Evolutionary conservation across 352 stramenopile species (phyloP).

Genomic region (Blastocystis sp.): DNA sequence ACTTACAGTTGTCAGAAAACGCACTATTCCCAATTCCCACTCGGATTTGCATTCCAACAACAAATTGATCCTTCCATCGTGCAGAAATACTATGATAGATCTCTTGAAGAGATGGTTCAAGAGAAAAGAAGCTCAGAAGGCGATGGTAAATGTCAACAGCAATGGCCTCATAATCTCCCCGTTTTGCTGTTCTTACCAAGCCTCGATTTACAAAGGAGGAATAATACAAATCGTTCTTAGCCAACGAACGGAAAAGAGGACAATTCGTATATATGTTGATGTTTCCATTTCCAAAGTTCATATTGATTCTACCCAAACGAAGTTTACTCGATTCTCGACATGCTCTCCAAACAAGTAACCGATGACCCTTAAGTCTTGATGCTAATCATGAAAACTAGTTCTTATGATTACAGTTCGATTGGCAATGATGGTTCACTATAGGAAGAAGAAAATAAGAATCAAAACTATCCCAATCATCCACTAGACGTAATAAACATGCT

Average conservation of each 20-base stretch:
- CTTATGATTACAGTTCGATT: not conserved
- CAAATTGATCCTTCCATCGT: constrained; percentile 11
- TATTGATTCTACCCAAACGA: not conserved
- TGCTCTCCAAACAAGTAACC: not conserved
- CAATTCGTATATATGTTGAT: constrained; percentile 60
- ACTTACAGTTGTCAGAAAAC: constrained; percentile 57
- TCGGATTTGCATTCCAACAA: constrained; percentile 49
- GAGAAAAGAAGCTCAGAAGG: constrained; percentile 43
- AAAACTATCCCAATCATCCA: constrained; percentile 45
- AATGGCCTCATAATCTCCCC: constrained; percentile 16
- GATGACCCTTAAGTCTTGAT: not conserved
- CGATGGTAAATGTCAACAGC: constrained; percentile 26
- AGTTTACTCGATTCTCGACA: not conserved
- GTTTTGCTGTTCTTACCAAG: constrained; percentile 21
- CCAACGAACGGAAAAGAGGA: constrained; percentile 9
- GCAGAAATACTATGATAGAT: not conserved
- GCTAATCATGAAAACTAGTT: not conserved
- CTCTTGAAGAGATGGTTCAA: not conserved
- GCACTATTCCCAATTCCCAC: constrained; percentile 45
- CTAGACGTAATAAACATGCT: not conserved
- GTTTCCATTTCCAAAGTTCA: not conserved
- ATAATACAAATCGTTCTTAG: constrained; percentile 52
- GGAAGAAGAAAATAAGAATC: constrained; percentile 56
- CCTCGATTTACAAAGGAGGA: not conserved
- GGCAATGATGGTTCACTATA: constrained; percentile 19